Evolutionary conservation across 257 asterid genomes (phyloP).

Genomic region (Linaria vulgaris): DNA sequence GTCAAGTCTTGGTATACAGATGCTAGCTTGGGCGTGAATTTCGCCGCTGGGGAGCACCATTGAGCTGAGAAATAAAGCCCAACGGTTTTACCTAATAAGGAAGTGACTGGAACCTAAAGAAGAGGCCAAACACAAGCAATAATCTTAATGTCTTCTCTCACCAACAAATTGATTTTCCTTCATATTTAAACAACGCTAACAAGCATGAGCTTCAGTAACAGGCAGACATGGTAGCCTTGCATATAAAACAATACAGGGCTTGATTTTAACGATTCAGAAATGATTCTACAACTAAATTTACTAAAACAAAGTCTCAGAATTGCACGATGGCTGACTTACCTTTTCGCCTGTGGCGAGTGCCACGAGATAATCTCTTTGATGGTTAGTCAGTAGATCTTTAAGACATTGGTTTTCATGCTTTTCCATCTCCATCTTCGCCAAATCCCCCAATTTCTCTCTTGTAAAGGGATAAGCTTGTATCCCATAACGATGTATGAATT

Average conservation of each 20-base stretch:
- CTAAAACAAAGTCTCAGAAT: neutral
- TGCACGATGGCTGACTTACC: slow-evolving; percentile 28
- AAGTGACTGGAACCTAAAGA: slow-evolving; percentile 44
- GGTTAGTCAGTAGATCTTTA: slow-evolving; percentile 34
- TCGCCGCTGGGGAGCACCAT: slow-evolving; percentile 58
- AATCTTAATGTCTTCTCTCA: neutral
- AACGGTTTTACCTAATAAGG: slow-evolving; percentile 53
- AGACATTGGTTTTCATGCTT: slow-evolving; percentile 55
- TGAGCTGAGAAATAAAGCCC: slow-evolving; percentile 71
- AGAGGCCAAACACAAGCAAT: neutral
- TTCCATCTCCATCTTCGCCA: slow-evolving; percentile 46
- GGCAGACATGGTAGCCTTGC: neutral
- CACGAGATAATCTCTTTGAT: slow-evolving; percentile 47
- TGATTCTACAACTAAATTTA: neutral
- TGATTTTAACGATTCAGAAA: neutral
- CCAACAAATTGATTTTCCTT: neutral
- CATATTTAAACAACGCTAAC: neutral
- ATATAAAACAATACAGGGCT: neutral
- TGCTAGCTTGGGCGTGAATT: slow-evolving; percentile 51
- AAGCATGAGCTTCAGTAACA: neutral
- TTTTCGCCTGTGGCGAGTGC: slow-evolving; percentile 29
- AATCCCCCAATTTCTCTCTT: slow-evolving; percentile 44
- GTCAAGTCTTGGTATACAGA: slow-evolving; percentile 39
- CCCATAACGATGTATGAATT: slow-evolving; percentile 53
- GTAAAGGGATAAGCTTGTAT: slow-evolving; percentile 66